A percentile compares a stretch with the other conserved stretches of the same genome.
Evolutionary conservation across 805 yeast species (phyloP).

Genomic region (Myxozyma udenii): DNA sequence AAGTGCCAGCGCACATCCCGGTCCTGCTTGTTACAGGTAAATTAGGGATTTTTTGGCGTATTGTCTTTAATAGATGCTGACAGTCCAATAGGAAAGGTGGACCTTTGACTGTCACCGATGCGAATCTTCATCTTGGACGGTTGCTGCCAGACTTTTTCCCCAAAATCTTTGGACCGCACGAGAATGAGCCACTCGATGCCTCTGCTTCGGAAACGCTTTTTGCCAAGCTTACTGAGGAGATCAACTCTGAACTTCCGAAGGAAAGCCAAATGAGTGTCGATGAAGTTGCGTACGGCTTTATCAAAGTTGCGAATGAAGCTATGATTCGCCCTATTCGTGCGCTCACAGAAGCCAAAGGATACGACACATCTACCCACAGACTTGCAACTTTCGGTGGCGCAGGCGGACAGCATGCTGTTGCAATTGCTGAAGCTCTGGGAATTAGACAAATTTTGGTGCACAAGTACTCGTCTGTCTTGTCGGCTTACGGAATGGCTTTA

Average conservation of each 20-base stretch:
- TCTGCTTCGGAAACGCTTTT: constrained; percentile 53
- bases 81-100: constrained; percentile 61
- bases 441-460: constrained; percentile 69
- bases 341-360: constrained; percentile 81
- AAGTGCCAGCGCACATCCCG: constrained; percentile 84
- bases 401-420: constrained; percentile 86
- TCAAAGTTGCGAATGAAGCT: constrained; percentile 78
- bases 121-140: constrained; percentile 70
- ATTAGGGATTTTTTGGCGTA: neutral
- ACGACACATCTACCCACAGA: constrained; percentile 59
- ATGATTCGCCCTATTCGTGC: constrained; percentile 90
- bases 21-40: constrained; percentile 71
- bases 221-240: constrained; percentile 50
- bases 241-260: constrained; percentile 49
- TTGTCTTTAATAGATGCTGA: neutral
- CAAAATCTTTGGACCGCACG: constrained; percentile 76
- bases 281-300: constrained; percentile 75
- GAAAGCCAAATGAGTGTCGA: constrained; percentile 49
- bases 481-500: constrained; percentile 84
- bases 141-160: constrained; percentile 74
- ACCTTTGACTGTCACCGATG: constrained; percentile 81
- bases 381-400: constrained; percentile 90
- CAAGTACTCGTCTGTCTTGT: constrained; percentile 74
- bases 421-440: constrained; percentile 69
- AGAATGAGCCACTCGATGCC: constrained; percentile 63